These are phyloP conservation scores for Metarhizium album DNA, from an alignment of 2,329 filamentous ascomycete species.

Conservation along the genomic window DNA sequence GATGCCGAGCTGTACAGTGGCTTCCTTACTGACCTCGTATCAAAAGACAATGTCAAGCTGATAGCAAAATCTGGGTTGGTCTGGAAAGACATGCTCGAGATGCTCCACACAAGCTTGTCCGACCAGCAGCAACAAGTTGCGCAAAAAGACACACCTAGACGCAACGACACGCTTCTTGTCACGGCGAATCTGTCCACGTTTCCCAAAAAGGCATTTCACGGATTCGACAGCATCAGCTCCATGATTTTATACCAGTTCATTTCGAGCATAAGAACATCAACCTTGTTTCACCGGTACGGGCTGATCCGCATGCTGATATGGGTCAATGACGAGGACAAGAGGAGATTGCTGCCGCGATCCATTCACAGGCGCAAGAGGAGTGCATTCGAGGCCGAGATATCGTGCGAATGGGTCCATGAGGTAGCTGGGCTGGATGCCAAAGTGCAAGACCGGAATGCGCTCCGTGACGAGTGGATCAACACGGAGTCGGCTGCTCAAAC, in stretches of 20 bases:
- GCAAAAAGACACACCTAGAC: constrained; percentile 28
- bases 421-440: constrained; percentile 35
- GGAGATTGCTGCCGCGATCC: constrained; percentile 47
- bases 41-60: constrained; percentile 36
- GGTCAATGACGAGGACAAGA: constrained; percentile 50
- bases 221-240: constrained; percentile 44
- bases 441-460: constrained; percentile 16
- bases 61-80: constrained; percentile 47
- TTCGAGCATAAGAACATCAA: constrained; percentile 43
- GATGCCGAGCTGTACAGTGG: constrained; percentile 46
- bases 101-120: constrained; percentile 40
- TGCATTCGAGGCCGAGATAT: constrained; percentile 48
- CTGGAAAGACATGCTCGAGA: constrained; percentile 45
- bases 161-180: constrained; percentile 66
- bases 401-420: constrained; percentile 48
- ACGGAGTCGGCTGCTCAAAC: constrained; percentile 29
- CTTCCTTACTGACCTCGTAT: constrained; percentile 48
- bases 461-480: constrained; percentile 39
- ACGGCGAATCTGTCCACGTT: constrained; percentile 53
- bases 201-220: constrained; percentile 37
- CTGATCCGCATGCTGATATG: constrained; percentile 71
- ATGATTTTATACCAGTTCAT: constrained; percentile 54
- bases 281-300: constrained; percentile 64
- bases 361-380: constrained; percentile 44
- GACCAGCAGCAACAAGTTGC: constrained; percentile 45